A percentile compares a stretch with the other conserved stretches of the same genome.
Evolutionary conservation across 2,329 filamentous ascomycete species (phyloP).

Genomic region (Tolypocladium cylindrosporum): DNA sequence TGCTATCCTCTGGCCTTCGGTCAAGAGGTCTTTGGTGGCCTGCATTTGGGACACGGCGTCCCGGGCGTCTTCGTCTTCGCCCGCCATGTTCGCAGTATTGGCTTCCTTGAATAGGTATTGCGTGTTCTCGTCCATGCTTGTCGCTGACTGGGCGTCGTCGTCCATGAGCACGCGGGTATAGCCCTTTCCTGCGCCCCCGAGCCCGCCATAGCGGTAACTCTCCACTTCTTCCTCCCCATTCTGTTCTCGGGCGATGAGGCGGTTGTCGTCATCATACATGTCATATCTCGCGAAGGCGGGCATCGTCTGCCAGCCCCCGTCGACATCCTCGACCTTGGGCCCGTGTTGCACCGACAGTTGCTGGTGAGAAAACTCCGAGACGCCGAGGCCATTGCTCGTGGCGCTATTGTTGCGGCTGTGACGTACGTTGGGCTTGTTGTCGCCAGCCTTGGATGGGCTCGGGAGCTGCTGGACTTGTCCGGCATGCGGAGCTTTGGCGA

Average conservation of each 20-base stretch:
- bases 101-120: conserved; percentile 84
- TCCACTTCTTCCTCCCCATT: conserved; percentile 61
- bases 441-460: conserved; percentile 7
- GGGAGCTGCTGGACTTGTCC: conserved; percentile 4
- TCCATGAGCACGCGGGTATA: conserved; percentile 94
- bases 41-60: conserved; percentile 87
- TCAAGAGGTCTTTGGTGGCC: conserved; percentile 89
- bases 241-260: conserved; percentile 72
- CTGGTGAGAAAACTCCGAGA: conserved; percentile 89
- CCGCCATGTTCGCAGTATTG: conserved; percentile 46
- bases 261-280: conserved; percentile 91
- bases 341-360: conserved; percentile 52
- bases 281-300: conserved; percentile 87
- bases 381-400: conserved; percentile 23
- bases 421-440: conserved; percentile 3
- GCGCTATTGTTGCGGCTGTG: conserved; percentile 28
- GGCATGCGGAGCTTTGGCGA: conserved; percentile 1
- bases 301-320: conserved; percentile 87
- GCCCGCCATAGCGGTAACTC: conserved; percentile 58
- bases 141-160: conserved; percentile 87
- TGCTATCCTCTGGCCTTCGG: conserved; percentile 89
- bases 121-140: conserved; percentile 95
- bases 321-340: conserved; percentile 42
- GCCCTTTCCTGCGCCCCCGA: conserved; percentile 86
- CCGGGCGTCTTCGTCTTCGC: conserved; percentile 74